Percentiles rank a stretch among this genome's conserved stretches.
These are phyloP conservation scores for Podospora tetraspora DNA, from an alignment of 495 filamentous ascomycete genomes.

Conservation along the genomic window DNA sequence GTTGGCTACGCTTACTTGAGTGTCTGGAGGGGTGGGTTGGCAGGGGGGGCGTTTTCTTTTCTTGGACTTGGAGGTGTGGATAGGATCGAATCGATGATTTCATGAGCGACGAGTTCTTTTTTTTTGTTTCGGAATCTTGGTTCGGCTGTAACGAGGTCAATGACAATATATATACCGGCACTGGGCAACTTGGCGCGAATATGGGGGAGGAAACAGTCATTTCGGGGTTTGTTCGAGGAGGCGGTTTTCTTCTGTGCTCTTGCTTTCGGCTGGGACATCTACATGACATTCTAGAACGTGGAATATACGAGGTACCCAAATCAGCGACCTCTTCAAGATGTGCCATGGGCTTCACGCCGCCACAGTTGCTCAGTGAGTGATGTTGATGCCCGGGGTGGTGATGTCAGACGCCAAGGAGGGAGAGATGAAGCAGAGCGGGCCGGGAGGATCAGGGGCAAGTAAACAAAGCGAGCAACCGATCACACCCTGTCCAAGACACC, in stretches of 20 bases:
- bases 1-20: constrained; percentile 67
- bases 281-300: neutral
- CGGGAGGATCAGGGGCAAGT: neutral
- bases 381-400: neutral
- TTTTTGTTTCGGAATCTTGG: neutral
- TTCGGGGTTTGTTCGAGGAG: neutral
- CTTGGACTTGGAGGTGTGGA: neutral
- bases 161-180: neutral
- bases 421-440: neutral
- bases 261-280: neutral
- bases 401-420: neutral
- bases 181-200: neutral
- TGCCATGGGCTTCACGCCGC: neutral
- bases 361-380: neutral
- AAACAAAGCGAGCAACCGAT: neutral
- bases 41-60: neutral
- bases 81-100: neutral
- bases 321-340: neutral
- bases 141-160: neutral
- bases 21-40: neutral
- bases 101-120: neutral
- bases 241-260: neutral
- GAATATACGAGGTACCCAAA: neutral
- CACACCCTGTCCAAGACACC: no score
- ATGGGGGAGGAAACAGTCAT: neutral